Base-by-base conservation (phyloP, 495 filamentous ascomycete species). In the Cairneyella variabilis region DNA sequence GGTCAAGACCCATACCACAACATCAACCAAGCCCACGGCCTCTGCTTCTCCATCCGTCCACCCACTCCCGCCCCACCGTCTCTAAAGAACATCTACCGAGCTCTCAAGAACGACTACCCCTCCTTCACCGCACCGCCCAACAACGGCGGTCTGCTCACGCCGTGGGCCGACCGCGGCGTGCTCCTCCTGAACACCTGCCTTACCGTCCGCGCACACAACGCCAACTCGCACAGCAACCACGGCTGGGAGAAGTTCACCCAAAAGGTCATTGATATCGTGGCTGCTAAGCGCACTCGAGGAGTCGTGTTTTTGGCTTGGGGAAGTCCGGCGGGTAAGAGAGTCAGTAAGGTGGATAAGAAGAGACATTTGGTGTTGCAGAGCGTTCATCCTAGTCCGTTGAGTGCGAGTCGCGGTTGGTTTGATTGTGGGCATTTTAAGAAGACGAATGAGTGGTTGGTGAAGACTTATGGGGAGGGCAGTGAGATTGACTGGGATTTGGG, bases 1-100 rank as follows among this genome's bases (percentile, higher is more conserved):
- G 93, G 95, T 55, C 93, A 98, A 71, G 93, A 98, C 67, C 93
- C 93, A 4, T 98, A 98, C 69, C 93, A 97, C 73, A 93, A 95
- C 66, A 60, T 77, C 70, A 95, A 95, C 72, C 93, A 98, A 78
- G 93, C 93, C 28, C 92, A 96, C 69, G 93, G 93, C 21, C 82
- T 98, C 40, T 88, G 83, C 66, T 98, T 98, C 80, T 95, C 89
- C 16, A 90, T 97, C 47, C 90, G 86, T 0, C 83, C 93, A 0
- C 93, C 93, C 0, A 96, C 90, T 0, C 80, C 79, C 4, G 91
- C 91, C 1, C 93, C 93, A 0, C 90, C 90, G 0, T 92, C 88
- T 2, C 79, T 98, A 11, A 76, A 78, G 50, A 98, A 97, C 72
- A 97, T 98, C 68, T 98, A 92, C 76, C 91, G 69, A 18, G 82